A percentile compares a stretch with the other conserved stretches of the same genome.
Evolutionary conservation across 805 yeast species (phyloP).

Genomic region (Candida ulmi): DNA sequence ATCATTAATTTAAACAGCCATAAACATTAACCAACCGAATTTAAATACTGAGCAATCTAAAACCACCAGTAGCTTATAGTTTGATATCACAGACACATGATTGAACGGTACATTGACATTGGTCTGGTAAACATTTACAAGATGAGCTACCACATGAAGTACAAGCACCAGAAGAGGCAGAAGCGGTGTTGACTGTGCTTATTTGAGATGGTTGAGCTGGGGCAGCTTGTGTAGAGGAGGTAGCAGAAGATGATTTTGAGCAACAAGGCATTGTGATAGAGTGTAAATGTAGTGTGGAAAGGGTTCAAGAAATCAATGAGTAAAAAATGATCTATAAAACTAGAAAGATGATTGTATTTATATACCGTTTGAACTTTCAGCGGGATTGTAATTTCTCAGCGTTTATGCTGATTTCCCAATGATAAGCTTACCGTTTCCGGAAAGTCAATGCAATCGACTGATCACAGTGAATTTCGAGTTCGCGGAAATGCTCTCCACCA

Average conservation of each 20-base stretch:
- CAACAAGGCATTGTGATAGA: neutral
- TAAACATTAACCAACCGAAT: too few species aligned
- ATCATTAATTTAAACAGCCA: too few species aligned
- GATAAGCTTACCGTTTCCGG: slow-evolving; percentile 13
- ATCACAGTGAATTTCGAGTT: neutral
- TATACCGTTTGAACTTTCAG: too few species aligned
- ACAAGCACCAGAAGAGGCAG: slow-evolving; percentile 17
- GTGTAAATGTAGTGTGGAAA: neutral
- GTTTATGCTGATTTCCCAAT: too few species aligned
- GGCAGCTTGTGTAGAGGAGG: neutral
- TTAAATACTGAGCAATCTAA: too few species aligned
- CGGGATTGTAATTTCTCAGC: too few species aligned
- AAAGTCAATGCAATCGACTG: slow-evolving; percentile 8
- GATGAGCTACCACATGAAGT: slow-evolving; percentile 19
- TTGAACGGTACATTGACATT: slow-evolving; percentile 20
- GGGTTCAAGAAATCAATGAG: too few species aligned
- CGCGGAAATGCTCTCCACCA: too few species aligned
- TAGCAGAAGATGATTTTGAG: neutral
- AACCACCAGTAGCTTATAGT: too few species aligned
- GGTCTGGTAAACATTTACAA: slow-evolving; percentile 22
- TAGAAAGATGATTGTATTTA: too few species aligned
- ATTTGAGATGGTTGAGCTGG: neutral
- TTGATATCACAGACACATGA: slow-evolving; percentile 20
- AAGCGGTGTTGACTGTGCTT: neutral
- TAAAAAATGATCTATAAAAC: too few species aligned